Base-by-base conservation (phyloP, 208 protist species). In the Blastocrithidia nonstop region DNA sequence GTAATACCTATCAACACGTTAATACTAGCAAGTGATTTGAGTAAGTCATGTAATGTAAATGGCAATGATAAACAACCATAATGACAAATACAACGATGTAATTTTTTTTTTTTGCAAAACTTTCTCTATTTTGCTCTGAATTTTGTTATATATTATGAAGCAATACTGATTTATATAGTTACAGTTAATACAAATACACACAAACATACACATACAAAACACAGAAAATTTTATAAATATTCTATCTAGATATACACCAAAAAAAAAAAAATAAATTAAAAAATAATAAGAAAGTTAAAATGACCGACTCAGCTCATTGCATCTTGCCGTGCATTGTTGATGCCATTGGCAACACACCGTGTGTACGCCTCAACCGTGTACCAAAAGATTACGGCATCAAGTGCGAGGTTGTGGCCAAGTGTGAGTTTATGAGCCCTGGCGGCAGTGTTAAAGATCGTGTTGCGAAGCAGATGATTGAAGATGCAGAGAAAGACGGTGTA, bases 401-500 rank as follows among this genome's bases (percentile, higher is more conserved):
- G 50, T 93, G 84, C 61, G 88, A 95, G 44, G 57, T 95, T 21
- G 54, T 93, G n/a, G 85, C 77, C 40, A 95, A 95, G 55, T 90
- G 71, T 45, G 88, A 95, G 61, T 94, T 87, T 51, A 63, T 93
- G 21, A 95, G 94, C 60, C 83, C 88, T 8, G 79, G 81, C 49
- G 95, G 95, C 21, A 96, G 90, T 48, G 92, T 98, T 20, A 99
- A 99, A 85, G 97, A 99, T 57, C 71, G 97, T 23, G 98, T 99
- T 52, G 96, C 80, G 21, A 61, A 74, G 41, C 74, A 93, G 57
- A 99, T 98, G 95, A 56, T 99, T 36, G 39, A 83, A 3, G 95
- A 97, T 26, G 95, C 94, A 11, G 94, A 98, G 65, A 62, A 54
- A 24, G 50, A 40, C 26, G 96, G 96, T 15, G 39, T 67, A 13